Evolutionary conservation across 805 yeast species (phyloP).

Genomic region (Helenozyma baotianmanensis): DNA sequence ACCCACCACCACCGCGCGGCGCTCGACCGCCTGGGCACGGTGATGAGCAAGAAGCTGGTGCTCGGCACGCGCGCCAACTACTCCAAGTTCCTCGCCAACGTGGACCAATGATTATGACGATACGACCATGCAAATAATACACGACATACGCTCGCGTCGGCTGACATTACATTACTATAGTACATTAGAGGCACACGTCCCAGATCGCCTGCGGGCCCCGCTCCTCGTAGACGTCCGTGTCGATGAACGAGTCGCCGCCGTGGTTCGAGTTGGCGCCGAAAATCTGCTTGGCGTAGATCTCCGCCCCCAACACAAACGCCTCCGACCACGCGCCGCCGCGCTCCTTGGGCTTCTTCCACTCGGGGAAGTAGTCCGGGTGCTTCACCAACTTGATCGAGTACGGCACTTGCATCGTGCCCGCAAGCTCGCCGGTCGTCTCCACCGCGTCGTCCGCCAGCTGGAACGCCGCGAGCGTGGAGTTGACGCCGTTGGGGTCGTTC

Average conservation of each 20-base stretch:
- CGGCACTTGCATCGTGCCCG: slow-evolving; percentile 63
- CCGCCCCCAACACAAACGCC: slow-evolving; percentile 77
- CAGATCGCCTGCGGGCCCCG: slow-evolving; percentile 81
- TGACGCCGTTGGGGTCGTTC: slow-evolving; percentile 25
- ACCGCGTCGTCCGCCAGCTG: slow-evolving; percentile 38
- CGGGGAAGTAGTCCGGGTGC: slow-evolving; percentile 89
- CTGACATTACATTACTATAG: background rate
- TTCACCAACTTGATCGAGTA: slow-evolving; percentile 63
- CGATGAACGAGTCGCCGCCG: slow-evolving; percentile 58
- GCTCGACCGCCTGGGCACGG: slow-evolving; percentile 25
- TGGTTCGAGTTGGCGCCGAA: slow-evolving; percentile 57
- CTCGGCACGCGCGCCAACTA: slow-evolving; percentile 39
- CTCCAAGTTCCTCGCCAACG: slow-evolving; percentile 34
- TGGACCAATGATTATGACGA: slow-evolving; percentile 1
- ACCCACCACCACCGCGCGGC: slow-evolving; percentile 1
- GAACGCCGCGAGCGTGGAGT: slow-evolving; percentile 37
- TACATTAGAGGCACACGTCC: slow-evolving; percentile 42
- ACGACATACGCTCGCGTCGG: too few relatives aligned
- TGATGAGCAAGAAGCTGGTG: slow-evolving; percentile 30
- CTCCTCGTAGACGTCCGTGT: slow-evolving; percentile 66
- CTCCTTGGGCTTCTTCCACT: slow-evolving; percentile 68
- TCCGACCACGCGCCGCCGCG: slow-evolving; percentile 63
- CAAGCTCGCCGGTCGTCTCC: slow-evolving; percentile 11
- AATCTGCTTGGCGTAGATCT: slow-evolving; percentile 81
- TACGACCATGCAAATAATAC: too few relatives aligned